Percentiles rank a stretch among this genome's conserved stretches.
These are phyloP conservation scores for Spencermartinsiella ligniputridi DNA, from an alignment of 1,139 yeast genomes.

Conservation along the genomic window DNA sequence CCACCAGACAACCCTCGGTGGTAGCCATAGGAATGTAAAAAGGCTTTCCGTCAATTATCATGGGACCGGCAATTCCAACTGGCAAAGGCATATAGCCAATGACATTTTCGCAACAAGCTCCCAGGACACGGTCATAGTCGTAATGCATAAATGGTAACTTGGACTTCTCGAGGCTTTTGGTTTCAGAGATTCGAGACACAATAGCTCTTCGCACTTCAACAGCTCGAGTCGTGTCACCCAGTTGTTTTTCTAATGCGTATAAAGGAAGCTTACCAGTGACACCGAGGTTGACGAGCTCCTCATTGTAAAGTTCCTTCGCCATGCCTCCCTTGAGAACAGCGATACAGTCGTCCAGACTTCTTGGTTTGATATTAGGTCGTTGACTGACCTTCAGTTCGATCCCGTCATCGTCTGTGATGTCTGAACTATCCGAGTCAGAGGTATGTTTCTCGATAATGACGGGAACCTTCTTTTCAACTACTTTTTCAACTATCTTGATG, in stretches of 20 bases:
- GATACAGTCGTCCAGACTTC: slow-evolving; percentile 58
- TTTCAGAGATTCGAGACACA: slow-evolving; percentile 74
- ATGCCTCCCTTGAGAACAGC: slow-evolving; percentile 66
- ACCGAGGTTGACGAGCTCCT: slow-evolving; percentile 70
- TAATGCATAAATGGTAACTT: slow-evolving; percentile 76
- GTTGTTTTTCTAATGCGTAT: slow-evolving; percentile 89
- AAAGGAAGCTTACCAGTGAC: slow-evolving; percentile 77
- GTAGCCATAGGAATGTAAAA: slow-evolving; percentile 98
- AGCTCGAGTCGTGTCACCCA: slow-evolving; percentile 84
- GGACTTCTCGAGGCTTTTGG: slow-evolving; percentile 69
- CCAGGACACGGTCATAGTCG: slow-evolving; percentile 93
- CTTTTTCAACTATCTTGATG: slow-evolving; percentile 34
- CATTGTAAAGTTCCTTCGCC: slow-evolving; percentile 59
- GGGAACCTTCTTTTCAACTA: slow-evolving; percentile 31
- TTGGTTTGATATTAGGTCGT: slow-evolving; percentile 3
- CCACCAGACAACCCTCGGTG: slow-evolving; percentile 97
- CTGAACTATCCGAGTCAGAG: slow-evolving; percentile 20
- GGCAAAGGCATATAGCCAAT: slow-evolving; percentile 96
- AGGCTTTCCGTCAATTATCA: slow-evolving; percentile 80
- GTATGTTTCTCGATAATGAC: slow-evolving; percentile 26
- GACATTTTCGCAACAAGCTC: slow-evolving; percentile 98
- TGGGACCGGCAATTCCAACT: slow-evolving; percentile 96
- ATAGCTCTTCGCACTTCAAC: slow-evolving; percentile 90
- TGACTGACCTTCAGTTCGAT: slow-evolving; percentile 17
- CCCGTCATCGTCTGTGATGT: slow-evolving; percentile 18